Evolutionary conservation across 164 flowering plant species (phyloP), one percentile per base, ranked within the genome.

Genomic region (Umbilicus rupestris): DNA sequence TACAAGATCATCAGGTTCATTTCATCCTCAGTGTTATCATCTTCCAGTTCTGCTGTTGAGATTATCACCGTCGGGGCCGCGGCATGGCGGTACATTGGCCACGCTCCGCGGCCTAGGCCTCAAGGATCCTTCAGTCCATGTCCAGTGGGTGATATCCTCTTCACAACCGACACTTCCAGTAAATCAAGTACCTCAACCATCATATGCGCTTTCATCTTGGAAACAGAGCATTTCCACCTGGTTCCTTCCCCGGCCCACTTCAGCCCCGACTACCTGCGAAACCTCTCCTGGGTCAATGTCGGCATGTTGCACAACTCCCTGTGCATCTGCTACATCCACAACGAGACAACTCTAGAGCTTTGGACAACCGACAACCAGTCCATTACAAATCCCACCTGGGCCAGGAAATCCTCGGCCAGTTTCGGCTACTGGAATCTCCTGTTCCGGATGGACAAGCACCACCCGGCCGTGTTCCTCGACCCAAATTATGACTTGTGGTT

Each of bases 1-100:
- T 75, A 72, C 74, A 75, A 75, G 69, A 68, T 75, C 41, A n/a
- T 75, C 22, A 42, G 75, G 22, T 69, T 75, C 47, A 29, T 63
- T 33, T 60, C 22, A 22, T 9, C 29, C 31, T 44, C 12, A 7
- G 19, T 26, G 11, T 16, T 26, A 15, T 12, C 3, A 28, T 55
- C 29, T 12, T 9, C 24, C 5, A 39, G 41, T 14, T n/a, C 39
- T 10, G 35, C 50, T 1, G 73, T 64, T 52, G 62, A 69, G 30
- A 33, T 75, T 12, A 69, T 62, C 52, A 70, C 72, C 0, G 26
- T 75, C 7, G 78, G 75, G 0, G 44, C 67, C 3, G 33, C 46
- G 12, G 57, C 70, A 16, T 75, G 78, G 78, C 72, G 75, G 42
- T 33, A 19, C 19, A 63, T 72, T 35, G 73, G 58, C 19, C 66